Evolutionary conservation across 306 rosid species (phyloP).

Genomic region (Vigna reflexopilosa): DNA sequence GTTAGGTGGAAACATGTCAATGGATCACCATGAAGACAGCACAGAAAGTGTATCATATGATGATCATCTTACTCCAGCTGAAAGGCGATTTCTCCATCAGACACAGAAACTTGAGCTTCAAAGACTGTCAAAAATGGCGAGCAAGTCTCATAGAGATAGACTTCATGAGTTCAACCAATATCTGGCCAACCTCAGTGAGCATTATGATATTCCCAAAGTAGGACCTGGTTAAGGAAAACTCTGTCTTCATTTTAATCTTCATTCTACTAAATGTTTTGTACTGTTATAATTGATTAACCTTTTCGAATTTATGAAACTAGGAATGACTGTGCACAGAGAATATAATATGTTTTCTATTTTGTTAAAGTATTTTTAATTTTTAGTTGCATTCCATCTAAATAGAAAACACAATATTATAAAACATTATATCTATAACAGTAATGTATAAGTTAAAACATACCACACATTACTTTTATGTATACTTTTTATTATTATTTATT

Average conservation of each 20-base stretch:
- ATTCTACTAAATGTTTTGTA: neutral
- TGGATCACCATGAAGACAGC: too few species aligned
- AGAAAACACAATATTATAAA: too few species aligned
- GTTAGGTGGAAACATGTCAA: conserved; percentile 18
- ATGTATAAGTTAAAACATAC: too few species aligned
- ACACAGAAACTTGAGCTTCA: conserved; percentile 49
- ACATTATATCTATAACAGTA: too few species aligned
- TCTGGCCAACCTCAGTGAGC: conserved; percentile 53
- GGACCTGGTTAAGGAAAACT: conserved; percentile 47
- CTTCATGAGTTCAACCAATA: conserved; percentile 47
- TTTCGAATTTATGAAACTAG: neutral
- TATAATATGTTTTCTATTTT: neutral
- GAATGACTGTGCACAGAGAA: neutral
- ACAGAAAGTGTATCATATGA: neutral
- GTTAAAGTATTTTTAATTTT: too few species aligned
- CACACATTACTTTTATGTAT: too few species aligned
- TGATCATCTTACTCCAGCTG: conserved; percentile 49
- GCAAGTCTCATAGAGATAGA: conserved; percentile 49
- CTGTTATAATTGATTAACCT: neutral
- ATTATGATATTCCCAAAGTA: conserved; percentile 55
- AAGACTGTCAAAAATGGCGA: conserved; percentile 47
- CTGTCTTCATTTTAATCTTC: neutral
- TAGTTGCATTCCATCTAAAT: too few species aligned
- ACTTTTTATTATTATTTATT: too few species aligned
- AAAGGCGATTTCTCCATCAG: conserved; percentile 48